These are phyloP conservation scores for Cicer yamashitae DNA, from an alignment of 306 rosid genomes.

Conservation along the genomic window DNA sequence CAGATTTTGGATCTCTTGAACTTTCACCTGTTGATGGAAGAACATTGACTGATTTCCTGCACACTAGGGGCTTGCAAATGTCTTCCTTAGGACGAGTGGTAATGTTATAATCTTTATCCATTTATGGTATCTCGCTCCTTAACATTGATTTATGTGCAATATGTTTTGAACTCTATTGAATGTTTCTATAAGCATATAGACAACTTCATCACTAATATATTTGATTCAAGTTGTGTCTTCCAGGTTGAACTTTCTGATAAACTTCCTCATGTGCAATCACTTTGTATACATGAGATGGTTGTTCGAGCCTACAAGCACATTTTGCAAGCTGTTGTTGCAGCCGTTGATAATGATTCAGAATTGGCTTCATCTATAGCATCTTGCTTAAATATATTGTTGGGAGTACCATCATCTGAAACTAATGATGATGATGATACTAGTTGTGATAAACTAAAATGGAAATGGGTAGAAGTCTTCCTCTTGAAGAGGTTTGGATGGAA, in stretches of 20 bases:
- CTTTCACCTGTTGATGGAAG: slow-evolving; percentile 99
- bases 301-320: slow-evolving; percentile 96
- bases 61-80: slow-evolving; percentile 94
- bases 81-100: slow-evolving; percentile 92
- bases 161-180: slow-evolving; percentile 15
- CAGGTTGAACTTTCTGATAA: slow-evolving; percentile 98
- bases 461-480: slow-evolving; percentile 90
- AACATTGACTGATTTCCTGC: slow-evolving; percentile 97
- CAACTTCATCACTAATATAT: slow-evolving; percentile 30
- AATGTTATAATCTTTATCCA: slow-evolving; percentile 35
- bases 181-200: slow-evolving; percentile 10
- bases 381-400: slow-evolving; percentile 84
- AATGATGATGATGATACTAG: slow-evolving; percentile 55
- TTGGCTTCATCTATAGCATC: slow-evolving; percentile 86
- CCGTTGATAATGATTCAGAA: slow-evolving; percentile 73
- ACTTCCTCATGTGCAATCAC: slow-evolving; percentile 97
- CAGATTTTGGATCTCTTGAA: slow-evolving; percentile 98
- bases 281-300: slow-evolving; percentile 91
- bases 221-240: slow-evolving; percentile 39
- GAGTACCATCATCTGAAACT: slow-evolving; percentile 67
- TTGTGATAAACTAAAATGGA: slow-evolving; percentile 77
- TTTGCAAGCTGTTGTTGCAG: slow-evolving; percentile 89
- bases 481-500: slow-evolving; percentile 85
- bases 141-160: slow-evolving; percentile 11
- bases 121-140: slow-evolving; percentile 21